Evolutionary conservation across 169 alveolate species (phyloP).

Genomic region (Plasmodium ovale): DNA sequence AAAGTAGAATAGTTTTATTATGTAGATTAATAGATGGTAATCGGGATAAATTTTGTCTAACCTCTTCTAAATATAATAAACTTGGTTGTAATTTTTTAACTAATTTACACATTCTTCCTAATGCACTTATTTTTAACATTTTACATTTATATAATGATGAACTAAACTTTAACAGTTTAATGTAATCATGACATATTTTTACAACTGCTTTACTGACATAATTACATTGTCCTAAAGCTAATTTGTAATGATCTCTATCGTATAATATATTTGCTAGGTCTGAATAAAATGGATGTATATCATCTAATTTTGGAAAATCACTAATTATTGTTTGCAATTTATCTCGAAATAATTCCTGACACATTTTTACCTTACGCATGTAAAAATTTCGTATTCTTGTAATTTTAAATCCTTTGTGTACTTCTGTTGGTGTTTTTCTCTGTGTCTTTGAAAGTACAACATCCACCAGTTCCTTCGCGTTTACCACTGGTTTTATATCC

Average conservation of each 20-base stretch:
- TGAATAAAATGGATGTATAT: slow-evolving; percentile 99
- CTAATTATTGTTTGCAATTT: slow-evolving; percentile 94
- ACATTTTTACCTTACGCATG: slow-evolving; percentile 98
- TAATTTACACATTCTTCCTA: slow-evolving; percentile 98
- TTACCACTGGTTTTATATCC: slow-evolving; percentile 94
- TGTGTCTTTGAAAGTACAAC: slow-evolving; percentile 97
- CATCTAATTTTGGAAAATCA: slow-evolving; percentile 98
- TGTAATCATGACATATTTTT: slow-evolving; percentile 97
- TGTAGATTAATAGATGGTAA: slow-evolving; percentile 97
- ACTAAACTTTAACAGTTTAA: slow-evolving; percentile 96
- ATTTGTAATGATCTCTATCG: slow-evolving; percentile 99
- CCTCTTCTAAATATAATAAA: slow-evolving; percentile 97
- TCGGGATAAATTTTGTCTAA: slow-evolving; percentile 97
- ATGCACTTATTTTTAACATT: slow-evolving; percentile 97
- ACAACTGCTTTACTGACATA: slow-evolving; percentile 94
- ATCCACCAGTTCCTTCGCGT: slow-evolving; percentile 94
- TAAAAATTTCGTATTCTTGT: slow-evolving; percentile 98
- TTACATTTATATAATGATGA: slow-evolving; percentile 97
- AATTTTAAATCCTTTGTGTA: slow-evolving; percentile 97
- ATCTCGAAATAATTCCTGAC: slow-evolving; percentile 95
- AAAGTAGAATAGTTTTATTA: slow-evolving; percentile 93
- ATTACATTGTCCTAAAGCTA: slow-evolving; percentile 98
- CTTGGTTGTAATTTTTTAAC: slow-evolving; percentile 95
- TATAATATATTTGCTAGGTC: slow-evolving; percentile 97
- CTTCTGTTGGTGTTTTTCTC: slow-evolving; percentile 99